Percentiles rank a stretch among this genome's conserved stretches.
phyloP scores from a whole-genome alignment of 2,329 filamentous ascomycete species.

The Pseudocercospora macadamiae region DNA sequence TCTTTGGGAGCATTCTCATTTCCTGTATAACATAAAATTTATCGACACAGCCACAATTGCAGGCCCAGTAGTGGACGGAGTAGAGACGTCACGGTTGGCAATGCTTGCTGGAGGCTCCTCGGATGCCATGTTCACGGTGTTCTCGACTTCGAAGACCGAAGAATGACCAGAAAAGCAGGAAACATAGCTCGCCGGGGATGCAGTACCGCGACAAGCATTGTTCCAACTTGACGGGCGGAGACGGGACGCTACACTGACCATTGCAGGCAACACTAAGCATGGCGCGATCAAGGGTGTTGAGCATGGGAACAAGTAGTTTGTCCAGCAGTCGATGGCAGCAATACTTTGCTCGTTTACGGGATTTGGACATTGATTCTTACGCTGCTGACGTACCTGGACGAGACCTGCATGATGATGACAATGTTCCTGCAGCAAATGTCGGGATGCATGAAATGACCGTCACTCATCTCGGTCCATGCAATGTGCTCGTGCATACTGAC shows the following conservation, averaged over 20 bases:
- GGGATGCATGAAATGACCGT: neutral
- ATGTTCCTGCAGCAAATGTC: constrained; percentile 3
- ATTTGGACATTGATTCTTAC: neutral
- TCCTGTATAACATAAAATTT: neutral
- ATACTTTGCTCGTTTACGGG: no score
- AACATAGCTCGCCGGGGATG: constrained; percentile 1
- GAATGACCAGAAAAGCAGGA: constrained; percentile 6
- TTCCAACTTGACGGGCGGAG: neutral
- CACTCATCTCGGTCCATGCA: neutral
- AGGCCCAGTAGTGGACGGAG: neutral
- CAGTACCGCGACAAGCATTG: constrained; percentile 3
- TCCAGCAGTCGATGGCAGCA: neutral
- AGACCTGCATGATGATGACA: constrained; percentile 2
- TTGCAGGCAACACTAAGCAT: neutral
- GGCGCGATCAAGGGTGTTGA: neutral
- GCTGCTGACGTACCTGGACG: neutral
- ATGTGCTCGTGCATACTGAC: neutral
- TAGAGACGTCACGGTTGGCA: neutral
- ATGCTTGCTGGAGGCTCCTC: neutral
- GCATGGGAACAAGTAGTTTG: neutral
- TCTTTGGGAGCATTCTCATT: neutral
- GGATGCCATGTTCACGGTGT: neutral
- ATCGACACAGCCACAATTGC: neutral
- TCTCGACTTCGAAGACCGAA: neutral
- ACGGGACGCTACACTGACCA: neutral